Percentiles rank a stretch among this genome's conserved stretches.
phyloP scores from a whole-genome alignment of 2,329 filamentous ascomycete species.

The Ophiocordyceps robertsii region DNA sequence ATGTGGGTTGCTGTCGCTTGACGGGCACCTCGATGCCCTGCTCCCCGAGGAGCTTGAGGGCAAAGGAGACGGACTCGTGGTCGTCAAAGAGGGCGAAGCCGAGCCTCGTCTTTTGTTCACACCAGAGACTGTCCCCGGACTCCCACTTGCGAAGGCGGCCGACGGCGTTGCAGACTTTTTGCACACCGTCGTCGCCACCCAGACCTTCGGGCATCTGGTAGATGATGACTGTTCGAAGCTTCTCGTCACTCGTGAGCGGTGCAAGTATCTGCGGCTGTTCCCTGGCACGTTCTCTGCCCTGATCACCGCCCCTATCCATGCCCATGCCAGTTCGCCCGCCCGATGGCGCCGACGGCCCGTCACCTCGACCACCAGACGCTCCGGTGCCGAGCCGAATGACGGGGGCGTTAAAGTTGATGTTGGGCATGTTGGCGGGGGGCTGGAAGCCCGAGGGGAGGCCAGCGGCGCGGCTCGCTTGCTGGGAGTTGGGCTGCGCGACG shows the following conservation, averaged over 20 bases:
- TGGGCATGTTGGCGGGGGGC: slow-evolving; percentile 80
- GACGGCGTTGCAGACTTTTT: slow-evolving; percentile 63
- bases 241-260: slow-evolving; percentile 80
- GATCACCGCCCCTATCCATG: slow-evolving; percentile 53
- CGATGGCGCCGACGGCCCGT: slow-evolving; percentile 15
- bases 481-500: slow-evolving; percentile 58
- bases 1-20: slow-evolving; percentile 52
- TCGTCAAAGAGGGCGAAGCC: slow-evolving; percentile 96
- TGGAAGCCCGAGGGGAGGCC: slow-evolving; percentile 75
- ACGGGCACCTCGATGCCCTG: slow-evolving; percentile 72
- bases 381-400: slow-evolving; percentile 85
- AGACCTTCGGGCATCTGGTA: slow-evolving; percentile 71
- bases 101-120: slow-evolving; percentile 62
- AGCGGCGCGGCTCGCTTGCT: slow-evolving; percentile 67
- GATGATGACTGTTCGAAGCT: slow-evolving; percentile 81
- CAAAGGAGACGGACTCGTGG: slow-evolving; percentile 71
- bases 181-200: slow-evolving; percentile 64
- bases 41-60: slow-evolving; percentile 72
- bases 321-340: slow-evolving; percentile 36
- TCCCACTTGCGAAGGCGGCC: slow-evolving; percentile 80
- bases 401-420: slow-evolving; percentile 96
- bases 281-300: slow-evolving; percentile 50
- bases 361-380: slow-evolving; percentile 43
- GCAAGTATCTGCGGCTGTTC: slow-evolving; percentile 60
- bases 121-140: slow-evolving; percentile 43